A percentile compares a stretch with the other conserved stretches of the same genome.
Evolutionary conservation across 208 protist species (phyloP).

Genomic region (Leishmania martiniquensis): DNA sequence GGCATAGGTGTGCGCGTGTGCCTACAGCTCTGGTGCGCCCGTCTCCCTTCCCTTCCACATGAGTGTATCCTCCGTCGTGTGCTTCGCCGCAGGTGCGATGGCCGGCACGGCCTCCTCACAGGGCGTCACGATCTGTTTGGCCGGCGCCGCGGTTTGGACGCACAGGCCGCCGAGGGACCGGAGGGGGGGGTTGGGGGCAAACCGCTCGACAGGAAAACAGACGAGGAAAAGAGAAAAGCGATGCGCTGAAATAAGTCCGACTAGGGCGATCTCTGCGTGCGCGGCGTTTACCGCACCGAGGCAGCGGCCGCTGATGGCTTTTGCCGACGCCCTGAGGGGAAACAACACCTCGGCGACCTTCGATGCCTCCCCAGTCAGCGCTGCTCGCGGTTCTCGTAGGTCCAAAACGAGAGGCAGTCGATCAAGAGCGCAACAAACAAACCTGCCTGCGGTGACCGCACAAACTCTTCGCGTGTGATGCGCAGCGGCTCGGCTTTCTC

Average conservation of each 20-base stretch:
- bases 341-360: not conserved
- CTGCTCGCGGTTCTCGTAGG: conserved; percentile 89
- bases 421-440: conserved; percentile 87
- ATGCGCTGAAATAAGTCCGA: too few species aligned
- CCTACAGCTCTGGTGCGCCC: too few species aligned
- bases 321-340: not conserved
- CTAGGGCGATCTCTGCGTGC: not conserved
- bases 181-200: not conserved
- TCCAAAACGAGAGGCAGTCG: conserved; percentile 91
- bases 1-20: too few species aligned
- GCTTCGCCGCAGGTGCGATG: too few species aligned
- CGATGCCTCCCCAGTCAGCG: conserved; percentile 9
- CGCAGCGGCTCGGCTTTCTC: conserved; percentile 72
- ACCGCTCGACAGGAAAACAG: too few species aligned
- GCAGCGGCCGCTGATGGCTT: not conserved
- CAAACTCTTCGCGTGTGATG: conserved; percentile 90
- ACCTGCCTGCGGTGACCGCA: conserved; percentile 72
- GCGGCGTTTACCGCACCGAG: not conserved
- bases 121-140: not conserved
- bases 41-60: too few species aligned
- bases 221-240: conserved; percentile 1
- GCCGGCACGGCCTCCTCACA: too few species aligned
- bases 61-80: not conserved
- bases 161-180: too few species aligned
- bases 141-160: not conserved